Evolutionary conservation across 495 filamentous ascomycete genomes (phyloP).

Genomic region (Neurospora africana): DNA sequence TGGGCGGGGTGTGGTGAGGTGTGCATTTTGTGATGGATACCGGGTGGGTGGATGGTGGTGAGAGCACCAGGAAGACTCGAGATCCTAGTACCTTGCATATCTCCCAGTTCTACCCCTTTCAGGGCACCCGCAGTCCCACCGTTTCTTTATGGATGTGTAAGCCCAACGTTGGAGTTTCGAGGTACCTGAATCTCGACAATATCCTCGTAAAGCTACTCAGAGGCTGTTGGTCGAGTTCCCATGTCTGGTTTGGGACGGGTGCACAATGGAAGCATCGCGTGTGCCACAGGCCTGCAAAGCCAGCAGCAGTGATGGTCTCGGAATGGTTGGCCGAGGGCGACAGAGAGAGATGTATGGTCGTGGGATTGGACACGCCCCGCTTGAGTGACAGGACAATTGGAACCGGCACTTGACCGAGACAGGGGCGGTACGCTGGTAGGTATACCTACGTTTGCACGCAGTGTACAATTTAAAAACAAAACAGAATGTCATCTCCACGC

Average conservation of each 20-base stretch:
- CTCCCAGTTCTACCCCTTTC: not conserved
- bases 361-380: constrained; percentile 6
- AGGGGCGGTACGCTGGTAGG: constrained; percentile 9
- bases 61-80: not conserved
- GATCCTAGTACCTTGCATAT: not conserved
- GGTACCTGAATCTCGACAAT: not conserved
- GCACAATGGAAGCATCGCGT: not conserved
- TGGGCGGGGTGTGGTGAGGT: not conserved
- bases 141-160: not conserved
- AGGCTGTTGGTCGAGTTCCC: not conserved
- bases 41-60: not conserved
- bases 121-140: not conserved
- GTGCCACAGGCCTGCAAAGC: not conserved
- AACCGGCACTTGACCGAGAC: constrained; percentile 4
- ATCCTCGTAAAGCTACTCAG: not conserved
- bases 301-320: not conserved
- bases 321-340: not conserved
- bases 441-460: not conserved
- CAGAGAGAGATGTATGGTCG: constrained; percentile 1
- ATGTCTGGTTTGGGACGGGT: not conserved
- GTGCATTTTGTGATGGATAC: not conserved
- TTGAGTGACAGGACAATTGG: constrained; percentile 2
- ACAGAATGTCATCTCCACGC: not conserved
- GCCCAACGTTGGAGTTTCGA: not conserved
- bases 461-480: not conserved